Evolutionary conservation across 805 yeast species (phyloP).

Genomic region (Myxozyma kluyveri): DNA sequence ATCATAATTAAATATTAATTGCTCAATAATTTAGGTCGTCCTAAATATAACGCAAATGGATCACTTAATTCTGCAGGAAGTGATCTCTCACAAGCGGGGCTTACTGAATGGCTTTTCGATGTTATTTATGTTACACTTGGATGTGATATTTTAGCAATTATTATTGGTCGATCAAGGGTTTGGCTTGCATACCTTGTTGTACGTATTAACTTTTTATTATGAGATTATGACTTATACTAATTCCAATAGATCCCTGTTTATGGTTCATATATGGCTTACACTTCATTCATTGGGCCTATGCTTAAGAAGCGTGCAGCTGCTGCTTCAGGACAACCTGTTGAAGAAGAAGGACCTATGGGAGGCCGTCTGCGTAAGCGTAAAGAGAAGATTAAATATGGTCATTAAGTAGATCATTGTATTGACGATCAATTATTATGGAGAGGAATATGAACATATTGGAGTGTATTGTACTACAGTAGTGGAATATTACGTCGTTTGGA

Average conservation of each 20-base stretch:
- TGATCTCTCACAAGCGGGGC: conserved; percentile 59
- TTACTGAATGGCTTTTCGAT: conserved; percentile 72
- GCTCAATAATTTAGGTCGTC: conserved; percentile 44
- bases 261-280: conserved; percentile 20
- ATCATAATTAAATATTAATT: not conserved
- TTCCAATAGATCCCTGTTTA: conserved; percentile 20
- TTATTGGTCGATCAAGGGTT: conserved; percentile 55
- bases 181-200: conserved; percentile 54
- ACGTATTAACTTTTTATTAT: conserved; percentile 19
- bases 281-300: conserved; percentile 25
- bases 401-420: no score
- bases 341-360: not conserved
- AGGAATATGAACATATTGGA: no score
- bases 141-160: conserved; percentile 52
- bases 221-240: no score
- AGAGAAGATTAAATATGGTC: conserved; percentile 19
- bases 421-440: no score
- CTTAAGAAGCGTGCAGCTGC: conserved; percentile 16
- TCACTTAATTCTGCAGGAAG: conserved; percentile 55
- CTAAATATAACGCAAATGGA: conserved; percentile 48
- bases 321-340: not conserved
- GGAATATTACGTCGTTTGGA: no score
- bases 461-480: no score
- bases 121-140: conserved; percentile 63
- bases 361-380: conserved; percentile 6